Conservation (phyloP, 192 early-diverging fungal species). For the Backusella morwellensis region DNA sequence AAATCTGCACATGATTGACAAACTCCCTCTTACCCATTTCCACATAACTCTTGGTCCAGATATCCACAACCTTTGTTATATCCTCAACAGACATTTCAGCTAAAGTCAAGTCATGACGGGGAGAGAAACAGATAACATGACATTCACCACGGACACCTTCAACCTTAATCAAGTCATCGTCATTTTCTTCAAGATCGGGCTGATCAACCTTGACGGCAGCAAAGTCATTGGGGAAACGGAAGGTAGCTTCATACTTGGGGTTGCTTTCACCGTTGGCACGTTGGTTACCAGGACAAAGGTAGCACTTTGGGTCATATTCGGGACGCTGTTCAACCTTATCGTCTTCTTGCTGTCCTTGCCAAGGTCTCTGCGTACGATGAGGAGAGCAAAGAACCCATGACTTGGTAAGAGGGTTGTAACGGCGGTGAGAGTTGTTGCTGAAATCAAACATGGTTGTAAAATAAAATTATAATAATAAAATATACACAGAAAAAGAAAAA, state of each 20-base stretch:
- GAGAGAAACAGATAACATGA: slow-evolving; percentile 90
- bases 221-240: slow-evolving; percentile 91
- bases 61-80: slow-evolving; percentile 64
- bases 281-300: slow-evolving; percentile 81
- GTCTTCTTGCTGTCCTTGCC: slow-evolving; percentile 77
- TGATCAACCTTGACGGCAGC: slow-evolving; percentile 75
- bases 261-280: slow-evolving; percentile 73
- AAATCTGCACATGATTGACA: slow-evolving; percentile 87
- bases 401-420: slow-evolving; percentile 90
- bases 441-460: slow-evolving; percentile 44
- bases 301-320: slow-evolving; percentile 76
- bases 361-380: slow-evolving; percentile 90
- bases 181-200: slow-evolving; percentile 34
- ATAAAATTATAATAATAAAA: not conserved
- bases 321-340: slow-evolving; percentile 41
- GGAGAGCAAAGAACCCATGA: slow-evolving; percentile 96
- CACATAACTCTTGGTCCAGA: slow-evolving; percentile 67
- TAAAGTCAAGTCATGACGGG: slow-evolving; percentile 83
- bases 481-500: not conserved
- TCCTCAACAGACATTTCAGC: slow-evolving; percentile 74
- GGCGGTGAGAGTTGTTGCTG: slow-evolving; percentile 66
- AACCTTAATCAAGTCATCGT: slow-evolving; percentile 47
- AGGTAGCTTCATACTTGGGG: slow-evolving; percentile 76
- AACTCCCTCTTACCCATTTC: slow-evolving; percentile 45
- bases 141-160: slow-evolving; percentile 72